Percentiles rank a stretch among this genome's conserved stretches.
These are phyloP conservation scores for Phytophthora pistaciae DNA, from an alignment of 352 stramenopile species.

Conservation along the genomic window DNA sequence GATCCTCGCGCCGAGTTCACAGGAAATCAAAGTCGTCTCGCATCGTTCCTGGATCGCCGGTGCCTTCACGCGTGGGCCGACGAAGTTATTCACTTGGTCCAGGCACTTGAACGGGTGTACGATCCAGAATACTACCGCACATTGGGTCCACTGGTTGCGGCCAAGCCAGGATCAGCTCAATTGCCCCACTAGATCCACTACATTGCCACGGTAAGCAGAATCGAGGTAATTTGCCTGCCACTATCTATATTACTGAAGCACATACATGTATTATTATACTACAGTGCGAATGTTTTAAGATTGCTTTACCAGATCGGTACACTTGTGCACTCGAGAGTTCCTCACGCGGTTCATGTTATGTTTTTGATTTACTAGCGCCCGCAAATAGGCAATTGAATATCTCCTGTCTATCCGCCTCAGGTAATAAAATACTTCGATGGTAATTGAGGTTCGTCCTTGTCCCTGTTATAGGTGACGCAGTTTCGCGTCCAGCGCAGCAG, in stretches of 20 bases:
- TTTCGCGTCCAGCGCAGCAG: slow-evolving; percentile 59
- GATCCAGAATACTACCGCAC: slow-evolving; percentile 63
- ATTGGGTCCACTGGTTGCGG: slow-evolving; percentile 49
- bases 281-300: background rate
- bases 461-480: slow-evolving; percentile 47
- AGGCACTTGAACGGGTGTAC: slow-evolving; percentile 52
- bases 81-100: slow-evolving; percentile 60
- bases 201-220: background rate
- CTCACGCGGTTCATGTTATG: background rate
- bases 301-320: background rate
- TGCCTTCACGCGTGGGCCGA: slow-evolving; percentile 60
- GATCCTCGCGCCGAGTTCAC: slow-evolving; percentile 65
- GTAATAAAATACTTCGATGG: slow-evolving; percentile 30
- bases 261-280: background rate
- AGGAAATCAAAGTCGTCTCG: slow-evolving; percentile 39
- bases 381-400: background rate
- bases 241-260: background rate
- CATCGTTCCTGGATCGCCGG: slow-evolving; percentile 43
- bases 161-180: background rate
- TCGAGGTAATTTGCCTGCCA: background rate
- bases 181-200: background rate
- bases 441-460: background rate
- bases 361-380: slow-evolving; percentile 1
- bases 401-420: background rate
- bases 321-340: background rate